Evolutionary conservation across 495 filamentous ascomycete species (phyloP), one percentile per base, ranked within the genome.

Genomic region (Hypoxylon cercidicola): DNA sequence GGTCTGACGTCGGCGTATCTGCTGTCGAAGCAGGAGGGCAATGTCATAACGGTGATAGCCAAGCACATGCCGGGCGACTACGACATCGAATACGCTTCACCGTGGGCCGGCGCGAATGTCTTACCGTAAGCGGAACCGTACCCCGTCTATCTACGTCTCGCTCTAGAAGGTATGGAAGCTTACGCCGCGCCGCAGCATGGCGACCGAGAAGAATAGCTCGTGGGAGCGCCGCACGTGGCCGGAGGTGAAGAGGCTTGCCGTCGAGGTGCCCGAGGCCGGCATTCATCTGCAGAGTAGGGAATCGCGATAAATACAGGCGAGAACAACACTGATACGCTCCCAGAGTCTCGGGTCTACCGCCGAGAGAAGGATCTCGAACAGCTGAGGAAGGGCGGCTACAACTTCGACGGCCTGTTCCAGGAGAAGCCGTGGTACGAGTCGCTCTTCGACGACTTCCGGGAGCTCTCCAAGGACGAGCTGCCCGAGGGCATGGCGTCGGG

Each of bases 51-150:
- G 3, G 84, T 99, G 20, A 81, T 94, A 2, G 92, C 93, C 19
- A 97, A 97, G 74, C 93, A 98, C 69, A 97, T 99, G 96, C 95
- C 95, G 0, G 95, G 95, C 34, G 95, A 99, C 79, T 97, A 97
- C 78, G 93, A 97, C 70, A 89, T 95, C 52, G 93, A 98, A 85
- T 99, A 98, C 74, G 88, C 92, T 2, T 96, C 91, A 15, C 95
- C 95, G 0, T 97, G 92, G 90, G 95, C 95, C 19, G 95, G 96
- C 47, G 96, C 95, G 35, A 97, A 97, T 73, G 93, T 89, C 61
- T 68, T 95, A 62, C 95, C 95, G 92, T 96, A 64, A 70, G 81
- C 65, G 19, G 12, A 19, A 23, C 23, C 3, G 7, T 32, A 9
- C 9, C 20, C 19, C 13, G 9, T 18, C 53, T 11, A 19, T 12